Base-by-base conservation (phyloP, 257 asterid genomes). In the Forsythia viridissima region DNA sequence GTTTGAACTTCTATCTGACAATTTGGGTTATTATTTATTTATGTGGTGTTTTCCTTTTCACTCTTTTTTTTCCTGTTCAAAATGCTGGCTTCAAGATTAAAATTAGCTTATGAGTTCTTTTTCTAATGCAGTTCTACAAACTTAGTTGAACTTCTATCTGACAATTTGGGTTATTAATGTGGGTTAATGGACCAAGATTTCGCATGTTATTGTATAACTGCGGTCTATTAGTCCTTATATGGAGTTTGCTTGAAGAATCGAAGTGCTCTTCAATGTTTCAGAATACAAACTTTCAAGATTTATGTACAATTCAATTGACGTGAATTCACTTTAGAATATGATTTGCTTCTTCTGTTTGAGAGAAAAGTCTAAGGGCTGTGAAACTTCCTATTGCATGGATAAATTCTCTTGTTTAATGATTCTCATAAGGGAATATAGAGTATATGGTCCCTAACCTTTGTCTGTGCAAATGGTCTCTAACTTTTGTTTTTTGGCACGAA, bases 341-440 rank as follows among this genome's bases (percentile, higher is more conserved):
- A 16, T 48, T 13, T 48, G 7, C 59, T 57, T 57, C n/a, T 57
- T 57, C 66, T 57, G 34, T n/a, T 55, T 18, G 63, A 57, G 66
- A 57, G 66, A 16, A n/a, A 57, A 57, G 7, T 57, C 39, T 6
- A 57, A 30, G 70, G 38, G 8, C 40, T 63, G 70, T 63, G 18
- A 11, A 63, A 63, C 38, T 63, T 63, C 70, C 70, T 63, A 61
- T 71, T 34, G 37, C 36, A 59, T n/a, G 16, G 34, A 67, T 69
- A 52, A 34, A 48, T 24, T 42, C 51, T 30, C 67, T 59, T 72
- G 40, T 43, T 78, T 78, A 70, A 20, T 48, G 30, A 41, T 78
- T 71, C 66, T 40, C 39, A 20, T 67, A 72, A 24, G 24, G 24
- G 24, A 24, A 24, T 24, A 24, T 24, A 24, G 24, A 0, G 24